These are phyloP conservation scores for Tetrapisispora phaffii DNA, from an alignment of 805 yeast species.

Conservation along the genomic window DNA sequence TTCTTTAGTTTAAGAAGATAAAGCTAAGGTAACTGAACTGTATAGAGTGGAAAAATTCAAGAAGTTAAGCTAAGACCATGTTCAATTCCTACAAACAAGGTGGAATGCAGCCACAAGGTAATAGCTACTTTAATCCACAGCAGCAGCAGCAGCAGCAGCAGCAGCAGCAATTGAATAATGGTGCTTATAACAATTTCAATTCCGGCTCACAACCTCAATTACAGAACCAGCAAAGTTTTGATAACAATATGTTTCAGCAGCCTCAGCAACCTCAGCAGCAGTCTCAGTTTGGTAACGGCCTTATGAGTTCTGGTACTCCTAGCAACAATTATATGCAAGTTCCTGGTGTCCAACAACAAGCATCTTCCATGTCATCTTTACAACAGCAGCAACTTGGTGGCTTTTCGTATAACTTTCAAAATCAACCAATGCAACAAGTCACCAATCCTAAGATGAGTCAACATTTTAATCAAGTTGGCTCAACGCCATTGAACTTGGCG, in stretches of 20 bases:
- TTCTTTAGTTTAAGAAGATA: too few relatives aligned
- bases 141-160: background rate
- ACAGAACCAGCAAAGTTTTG: background rate
- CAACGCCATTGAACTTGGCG: background rate
- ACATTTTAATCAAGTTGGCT: background rate
- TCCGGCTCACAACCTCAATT: background rate
- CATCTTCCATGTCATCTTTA: background rate
- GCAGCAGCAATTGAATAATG: background rate
- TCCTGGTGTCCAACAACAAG: background rate
- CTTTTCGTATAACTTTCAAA: background rate
- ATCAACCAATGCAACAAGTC: background rate
- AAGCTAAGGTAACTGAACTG: background rate
- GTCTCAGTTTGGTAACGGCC: background rate
- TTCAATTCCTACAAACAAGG: background rate
- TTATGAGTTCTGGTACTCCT: background rate
- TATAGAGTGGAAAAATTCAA: background rate
- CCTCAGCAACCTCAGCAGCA: background rate
- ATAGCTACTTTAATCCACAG: slow-evolving; percentile 28
- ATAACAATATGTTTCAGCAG: background rate
- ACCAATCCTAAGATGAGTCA: background rate
- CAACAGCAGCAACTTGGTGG: background rate
- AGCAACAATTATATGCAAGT: background rate
- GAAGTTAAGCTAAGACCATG: background rate
- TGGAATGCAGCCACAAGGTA: slow-evolving; percentile 29
- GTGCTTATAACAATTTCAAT: background rate